These are phyloP conservation scores for Brassica napus DNA, from an alignment of 345 rosid species.

Conservation along the genomic window Da-Ae NC_063436.1:10234001-10234500, in stretches of 20 bases:
- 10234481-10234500: neutral
- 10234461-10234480: neutral
- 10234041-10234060: constrained; percentile 81
- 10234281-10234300: too few relatives aligned
- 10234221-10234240: neutral
- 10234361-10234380: too few relatives aligned
- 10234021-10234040: constrained; percentile 57
- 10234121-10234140: constrained; percentile 85
- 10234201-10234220: neutral
- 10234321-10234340: too few relatives aligned
- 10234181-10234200: neutral
- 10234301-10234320: too few relatives aligned
- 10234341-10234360: too few relatives aligned
- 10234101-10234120: constrained; percentile 82
- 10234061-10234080: constrained; percentile 78
- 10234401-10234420: neutral
- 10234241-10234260: neutral
- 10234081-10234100: constrained; percentile 74
- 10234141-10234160: constrained; percentile 40
- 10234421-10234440: neutral
- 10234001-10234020: constrained; percentile 91
- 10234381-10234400: too few relatives aligned
- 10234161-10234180: neutral
- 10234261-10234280: too few relatives aligned
- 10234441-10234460: neutral